phyloP scores from a whole-genome alignment of 2,329 filamentous ascomycete genomes.

The Aspergillus unguis region DNA sequence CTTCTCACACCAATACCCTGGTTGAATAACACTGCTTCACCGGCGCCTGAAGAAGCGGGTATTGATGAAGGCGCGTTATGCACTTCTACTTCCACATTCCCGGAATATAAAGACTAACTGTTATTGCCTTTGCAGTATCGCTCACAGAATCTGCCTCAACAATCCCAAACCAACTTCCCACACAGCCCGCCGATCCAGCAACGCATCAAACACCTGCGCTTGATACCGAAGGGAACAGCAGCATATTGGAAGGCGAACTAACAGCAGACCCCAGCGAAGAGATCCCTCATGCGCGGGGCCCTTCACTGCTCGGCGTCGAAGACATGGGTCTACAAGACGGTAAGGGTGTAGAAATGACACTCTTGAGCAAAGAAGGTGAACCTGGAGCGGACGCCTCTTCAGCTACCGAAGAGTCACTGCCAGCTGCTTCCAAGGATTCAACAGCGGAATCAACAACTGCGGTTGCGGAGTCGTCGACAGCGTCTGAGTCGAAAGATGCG shows the following conservation, averaged over 20 bases:
- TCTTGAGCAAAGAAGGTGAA: slow-evolving; percentile 20
- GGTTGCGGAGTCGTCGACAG: too few species aligned
- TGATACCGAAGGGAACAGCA: neutral
- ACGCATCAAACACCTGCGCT: slow-evolving; percentile 5
- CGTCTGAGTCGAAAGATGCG: too few species aligned
- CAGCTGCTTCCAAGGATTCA: neutral
- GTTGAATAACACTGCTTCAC: slow-evolving; percentile 52
- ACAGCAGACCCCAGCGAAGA: slow-evolving; percentile 58
- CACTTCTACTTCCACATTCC: neutral
- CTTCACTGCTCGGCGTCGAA: slow-evolving; percentile 76
- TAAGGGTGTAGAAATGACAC: slow-evolving; percentile 43
- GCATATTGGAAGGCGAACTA: slow-evolving; percentile 20
- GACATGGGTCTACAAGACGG: slow-evolving; percentile 75
- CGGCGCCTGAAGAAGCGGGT: slow-evolving; percentile 23
- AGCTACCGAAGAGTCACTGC: slow-evolving; percentile 1
- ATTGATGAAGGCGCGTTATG: slow-evolving; percentile 21
- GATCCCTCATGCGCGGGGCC: slow-evolving; percentile 75
- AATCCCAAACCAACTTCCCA: slow-evolving; percentile 4
- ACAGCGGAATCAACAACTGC: slow-evolving; percentile 5
- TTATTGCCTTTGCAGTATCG: neutral
- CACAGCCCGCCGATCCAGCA: neutral
- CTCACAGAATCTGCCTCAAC: neutral
- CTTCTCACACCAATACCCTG: slow-evolving; percentile 92
- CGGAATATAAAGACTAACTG: neutral
- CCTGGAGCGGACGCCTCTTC: slow-evolving; percentile 9